Conservation (phyloP, 257 asterid species). For the Phtheirospermum japonicum region DNA sequence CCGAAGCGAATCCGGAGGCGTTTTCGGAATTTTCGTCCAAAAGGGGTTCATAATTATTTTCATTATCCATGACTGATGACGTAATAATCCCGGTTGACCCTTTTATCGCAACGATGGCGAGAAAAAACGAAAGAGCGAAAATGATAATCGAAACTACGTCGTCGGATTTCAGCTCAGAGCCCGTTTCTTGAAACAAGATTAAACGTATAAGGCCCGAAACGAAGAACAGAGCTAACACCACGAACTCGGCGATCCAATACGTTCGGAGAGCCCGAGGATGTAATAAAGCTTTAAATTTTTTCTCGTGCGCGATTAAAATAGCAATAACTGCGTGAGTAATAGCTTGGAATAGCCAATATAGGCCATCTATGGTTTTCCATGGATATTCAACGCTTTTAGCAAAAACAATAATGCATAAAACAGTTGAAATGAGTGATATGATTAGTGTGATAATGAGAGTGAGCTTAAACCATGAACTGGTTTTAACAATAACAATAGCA, state of each 20-base stretch:
- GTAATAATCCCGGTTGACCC: conserved; percentile 57
- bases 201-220: conserved; percentile 45
- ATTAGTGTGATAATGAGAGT: conserved; percentile 40
- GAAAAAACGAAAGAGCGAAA: conserved; percentile 47
- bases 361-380: conserved; percentile 55
- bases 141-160: conserved; percentile 48
- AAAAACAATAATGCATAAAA: conserved; percentile 44
- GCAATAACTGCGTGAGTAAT: conserved; percentile 43
- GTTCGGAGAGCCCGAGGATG: conserved; percentile 67
- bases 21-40: conserved; percentile 35
- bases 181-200: conserved; percentile 38
- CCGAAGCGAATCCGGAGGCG: conserved; percentile 68
- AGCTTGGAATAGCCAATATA: conserved; percentile 67
- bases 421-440: conserved; percentile 37
- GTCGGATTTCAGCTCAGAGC: conserved; percentile 40
- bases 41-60: conserved; percentile 32
- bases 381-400: conserved; percentile 13
- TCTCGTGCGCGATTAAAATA: conserved; percentile 57
- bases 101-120: conserved; percentile 45
- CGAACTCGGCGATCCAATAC: conserved; percentile 55
- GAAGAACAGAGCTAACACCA: conserved; percentile 48
- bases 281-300: conserved; percentile 48
- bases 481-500: conserved; percentile 29
- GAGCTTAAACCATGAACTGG: conserved; percentile 51
- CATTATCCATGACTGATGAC: not conserved